These are phyloP conservation scores for Hexamita inflata DNA, from an alignment of 208 protist species.

Conservation along the genomic window DNA sequence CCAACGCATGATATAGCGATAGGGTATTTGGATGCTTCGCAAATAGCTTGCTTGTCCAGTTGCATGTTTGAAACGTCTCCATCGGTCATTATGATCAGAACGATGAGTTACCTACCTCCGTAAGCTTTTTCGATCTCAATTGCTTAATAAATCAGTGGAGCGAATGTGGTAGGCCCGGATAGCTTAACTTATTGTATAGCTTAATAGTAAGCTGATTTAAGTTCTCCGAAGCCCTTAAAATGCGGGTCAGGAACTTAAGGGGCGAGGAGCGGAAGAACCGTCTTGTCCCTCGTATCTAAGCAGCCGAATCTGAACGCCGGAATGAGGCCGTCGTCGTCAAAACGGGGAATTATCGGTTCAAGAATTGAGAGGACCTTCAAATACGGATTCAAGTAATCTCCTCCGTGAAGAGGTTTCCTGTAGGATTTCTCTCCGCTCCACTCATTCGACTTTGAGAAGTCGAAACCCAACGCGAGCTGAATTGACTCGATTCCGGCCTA, in stretches of 20 bases:
- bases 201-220: background rate
- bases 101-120: background rate
- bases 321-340: slow-evolving; percentile 16
- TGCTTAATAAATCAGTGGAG: background rate
- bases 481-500: background rate
- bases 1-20: background rate
- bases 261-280: background rate
- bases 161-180: slow-evolving; percentile 9
- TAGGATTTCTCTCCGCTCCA: slow-evolving; percentile 13
- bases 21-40: slow-evolving; percentile 18
- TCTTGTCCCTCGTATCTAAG: slow-evolving; percentile 7
- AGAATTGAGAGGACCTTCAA: background rate
- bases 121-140: background rate
- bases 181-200: background rate
- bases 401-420: background rate
- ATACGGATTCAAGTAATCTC: background rate
- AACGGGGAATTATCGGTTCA: background rate
- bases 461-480: background rate
- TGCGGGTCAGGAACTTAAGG: background rate
- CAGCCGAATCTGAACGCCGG: slow-evolving; percentile 22
- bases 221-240: background rate
- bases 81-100: slow-evolving; percentile 17
- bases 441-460: slow-evolving; percentile 24
- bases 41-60: background rate
- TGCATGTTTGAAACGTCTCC: background rate